Evolutionary conservation across 31 red algal genomes (phyloP), one percentile per base, ranked within the genome.

Genomic region (Asparagopsis taxiformis): DNA sequence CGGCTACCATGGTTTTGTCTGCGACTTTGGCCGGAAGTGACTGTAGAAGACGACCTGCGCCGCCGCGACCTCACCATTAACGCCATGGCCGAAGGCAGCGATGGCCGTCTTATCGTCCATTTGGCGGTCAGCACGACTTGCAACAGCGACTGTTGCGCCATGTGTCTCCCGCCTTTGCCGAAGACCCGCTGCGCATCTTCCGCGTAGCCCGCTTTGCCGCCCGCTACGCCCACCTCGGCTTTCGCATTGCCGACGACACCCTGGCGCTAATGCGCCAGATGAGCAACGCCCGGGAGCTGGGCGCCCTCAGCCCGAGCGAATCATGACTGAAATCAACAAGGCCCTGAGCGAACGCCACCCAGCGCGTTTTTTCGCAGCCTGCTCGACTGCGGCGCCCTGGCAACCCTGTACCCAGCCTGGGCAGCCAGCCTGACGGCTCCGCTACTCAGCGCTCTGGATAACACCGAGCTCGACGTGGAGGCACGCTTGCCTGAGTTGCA

Each of bases 21-120:
- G 23, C 64, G n/a, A 19, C 22, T 46, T 46, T 13, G 22, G 19
- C 32, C 33, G 44, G n/a, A 23, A 29, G 64, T 30, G 16, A 68
- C 64, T 17, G n/a, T 68, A n/a, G 64, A 68, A 49, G 64, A 68
- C 29, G 64, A 68, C 44, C 29, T 68, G 38, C 33, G 19, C 31
- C 64, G 64, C 25, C 37, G 64, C 37, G 64, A 68, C 64, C 44
- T 68, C 23, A 68, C 64, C 36, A 25, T 68, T 46, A 68, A 68
- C 38, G 64, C 64, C 30, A 37, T 68, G 29, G 64, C 64, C 25
- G 19, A 49, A 48, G 36, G 38, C 44, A 46, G 17, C 38, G 39
- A 68, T 29, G 64, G 64, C 17, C 19, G 44, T 46, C 31, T 68
- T 29, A 46, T 68, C 39, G 64, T 68, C 64, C 38, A 44, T 68